phyloP scores from a whole-genome alignment of 1,284 basidiomycete genomes.

The Tetrapyrgos nigripes region DNA sequence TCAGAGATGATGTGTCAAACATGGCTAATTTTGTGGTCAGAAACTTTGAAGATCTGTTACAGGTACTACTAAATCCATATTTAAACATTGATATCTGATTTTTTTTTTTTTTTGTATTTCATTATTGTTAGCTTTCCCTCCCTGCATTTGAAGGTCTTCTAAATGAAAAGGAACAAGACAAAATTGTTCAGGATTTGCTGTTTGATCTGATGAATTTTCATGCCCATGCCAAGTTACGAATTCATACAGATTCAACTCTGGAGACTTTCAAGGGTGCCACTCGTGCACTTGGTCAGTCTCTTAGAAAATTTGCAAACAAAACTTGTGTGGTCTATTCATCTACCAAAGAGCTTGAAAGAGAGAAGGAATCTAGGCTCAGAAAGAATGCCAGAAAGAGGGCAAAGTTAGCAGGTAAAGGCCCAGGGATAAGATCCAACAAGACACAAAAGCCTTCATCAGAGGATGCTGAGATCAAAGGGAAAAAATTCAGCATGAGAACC shows the following conservation, averaged over 20 bases:
- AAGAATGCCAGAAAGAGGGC: slow-evolving; percentile 15
- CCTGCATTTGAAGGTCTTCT: slow-evolving; percentile 31
- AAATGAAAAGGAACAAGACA: slow-evolving; percentile 1
- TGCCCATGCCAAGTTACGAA: slow-evolving; percentile 27
- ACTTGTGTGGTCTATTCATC: slow-evolving; percentile 3
- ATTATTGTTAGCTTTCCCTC: slow-evolving; percentile 25
- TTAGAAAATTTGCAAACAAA: slow-evolving; percentile 2
- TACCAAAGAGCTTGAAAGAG: slow-evolving; percentile 8
- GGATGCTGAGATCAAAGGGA: slow-evolving; percentile 22
- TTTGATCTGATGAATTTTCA: slow-evolving; percentile 22
- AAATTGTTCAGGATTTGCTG: slow-evolving; percentile 17
- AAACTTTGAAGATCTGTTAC: slow-evolving; percentile 29
- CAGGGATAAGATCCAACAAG: slow-evolving; percentile 34
- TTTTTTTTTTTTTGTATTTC: not conserved
- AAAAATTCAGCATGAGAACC: slow-evolving; percentile 8
- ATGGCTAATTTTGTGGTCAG: slow-evolving; percentile 25
- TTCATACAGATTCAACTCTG: slow-evolving; percentile 22
- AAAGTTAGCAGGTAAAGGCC: slow-evolving; percentile 11
- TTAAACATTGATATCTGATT: not conserved
- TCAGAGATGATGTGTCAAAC: slow-evolving; percentile 20
- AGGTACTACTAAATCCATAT: slow-evolving; percentile 13
- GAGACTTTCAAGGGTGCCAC: slow-evolving; percentile 4
- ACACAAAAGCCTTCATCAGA: too few relatives aligned
- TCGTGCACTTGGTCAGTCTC: not conserved
- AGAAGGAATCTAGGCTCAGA: not conserved